Conservation (phyloP, 352 stramenopile species). For the Phytopythium helicoides region DNA sequence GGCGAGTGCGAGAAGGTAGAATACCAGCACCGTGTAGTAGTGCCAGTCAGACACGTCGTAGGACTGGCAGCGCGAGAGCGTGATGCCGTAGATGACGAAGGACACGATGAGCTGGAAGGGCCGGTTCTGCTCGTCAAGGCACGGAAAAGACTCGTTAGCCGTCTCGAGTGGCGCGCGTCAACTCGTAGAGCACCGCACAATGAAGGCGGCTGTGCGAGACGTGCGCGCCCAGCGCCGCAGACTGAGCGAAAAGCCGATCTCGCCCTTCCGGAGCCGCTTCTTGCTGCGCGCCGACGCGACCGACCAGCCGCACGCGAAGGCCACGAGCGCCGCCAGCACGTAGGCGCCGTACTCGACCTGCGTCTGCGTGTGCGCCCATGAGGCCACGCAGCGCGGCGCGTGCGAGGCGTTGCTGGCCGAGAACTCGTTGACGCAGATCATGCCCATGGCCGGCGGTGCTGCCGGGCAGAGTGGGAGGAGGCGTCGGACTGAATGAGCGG, state of each 20-base stretch:
- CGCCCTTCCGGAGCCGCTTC: slow-evolving; percentile 45
- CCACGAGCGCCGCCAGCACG: slow-evolving; percentile 42
- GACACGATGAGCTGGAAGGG: slow-evolving; percentile 77
- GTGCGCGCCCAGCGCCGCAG: slow-evolving; percentile 75
- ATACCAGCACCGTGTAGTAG: slow-evolving; percentile 62
- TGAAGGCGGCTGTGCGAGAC: slow-evolving; percentile 62
- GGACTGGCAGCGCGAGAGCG: slow-evolving; percentile 64
- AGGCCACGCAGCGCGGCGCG: slow-evolving; percentile 60
- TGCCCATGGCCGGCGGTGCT: slow-evolving; percentile 32
- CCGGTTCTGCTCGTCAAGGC: slow-evolving; percentile 43
- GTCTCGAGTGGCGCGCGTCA: not conserved
- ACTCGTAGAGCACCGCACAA: slow-evolving; percentile 22
- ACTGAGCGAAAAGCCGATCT: slow-evolving; percentile 80
- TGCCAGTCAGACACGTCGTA: slow-evolving; percentile 64
- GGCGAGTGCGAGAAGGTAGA: slow-evolving; percentile 61
- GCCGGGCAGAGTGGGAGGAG: slow-evolving; percentile 8
- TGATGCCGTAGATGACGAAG: slow-evolving; percentile 64
- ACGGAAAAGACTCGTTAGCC: not conserved
- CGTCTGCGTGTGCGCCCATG: slow-evolving; percentile 74
- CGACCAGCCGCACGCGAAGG: slow-evolving; percentile 56
- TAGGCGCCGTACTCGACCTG: slow-evolving; percentile 58
- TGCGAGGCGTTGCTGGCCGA: slow-evolving; percentile 21
- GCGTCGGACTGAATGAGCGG: no score
- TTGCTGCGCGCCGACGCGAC: slow-evolving; percentile 52
- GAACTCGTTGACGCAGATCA: slow-evolving; percentile 75